These are phyloP conservation scores for Aspergillus homomorphus DNA, from an alignment of 495 filamentous ascomycete genomes.

Conservation along the genomic window DNA sequence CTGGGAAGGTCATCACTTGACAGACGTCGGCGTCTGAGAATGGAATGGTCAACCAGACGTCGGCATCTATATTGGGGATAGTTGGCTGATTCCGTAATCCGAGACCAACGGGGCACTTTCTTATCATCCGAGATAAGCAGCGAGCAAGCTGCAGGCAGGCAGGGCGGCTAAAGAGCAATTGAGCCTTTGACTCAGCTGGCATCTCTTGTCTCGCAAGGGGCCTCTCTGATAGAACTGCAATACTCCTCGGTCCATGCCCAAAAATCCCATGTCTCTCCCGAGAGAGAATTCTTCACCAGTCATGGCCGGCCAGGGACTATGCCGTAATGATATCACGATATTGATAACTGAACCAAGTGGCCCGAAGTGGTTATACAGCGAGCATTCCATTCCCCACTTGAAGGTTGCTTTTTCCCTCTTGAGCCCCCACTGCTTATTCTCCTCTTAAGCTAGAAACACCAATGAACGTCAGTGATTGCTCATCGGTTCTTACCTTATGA, in stretches of 20 bases:
- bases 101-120: background rate
- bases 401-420: background rate
- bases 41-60: background rate
- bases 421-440: background rate
- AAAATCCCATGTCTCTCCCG: background rate
- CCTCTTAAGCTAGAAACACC: background rate
- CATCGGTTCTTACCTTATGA: background rate
- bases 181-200: background rate
- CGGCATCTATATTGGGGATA: background rate
- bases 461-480: background rate
- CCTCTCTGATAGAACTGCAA: background rate
- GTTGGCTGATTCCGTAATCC: background rate
- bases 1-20: background rate
- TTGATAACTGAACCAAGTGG: background rate
- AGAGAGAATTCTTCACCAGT: too few relatives aligned
- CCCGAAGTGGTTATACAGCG: background rate
- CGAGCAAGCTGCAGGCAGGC: background rate
- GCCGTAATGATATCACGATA: background rate
- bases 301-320: background rate
- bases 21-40: background rate
- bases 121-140: conserved; percentile 8
- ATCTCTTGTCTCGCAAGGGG: background rate
- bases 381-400: conserved; percentile 5
- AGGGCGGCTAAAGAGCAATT: conserved; percentile 2
- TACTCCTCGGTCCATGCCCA: background rate